A percentile compares a stretch with the other conserved stretches of the same genome.
Conservation (phyloP, 2,329 filamentous ascomycete species). For the Aspergillus pseudoviridinutans region DNA sequence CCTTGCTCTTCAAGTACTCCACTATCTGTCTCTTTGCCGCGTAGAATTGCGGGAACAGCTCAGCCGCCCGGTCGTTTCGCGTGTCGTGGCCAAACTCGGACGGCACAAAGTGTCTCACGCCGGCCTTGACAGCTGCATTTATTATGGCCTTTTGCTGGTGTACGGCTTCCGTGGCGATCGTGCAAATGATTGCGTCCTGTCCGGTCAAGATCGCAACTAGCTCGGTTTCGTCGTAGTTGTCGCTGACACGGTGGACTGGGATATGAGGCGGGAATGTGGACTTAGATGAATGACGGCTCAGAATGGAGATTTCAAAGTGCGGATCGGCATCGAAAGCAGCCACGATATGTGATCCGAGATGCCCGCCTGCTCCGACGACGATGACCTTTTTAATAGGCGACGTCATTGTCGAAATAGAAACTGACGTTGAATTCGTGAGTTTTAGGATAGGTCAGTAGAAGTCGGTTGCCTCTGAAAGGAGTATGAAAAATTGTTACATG, state of each 20-base stretch:
- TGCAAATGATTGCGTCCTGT: not conserved
- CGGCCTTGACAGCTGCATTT: not conserved
- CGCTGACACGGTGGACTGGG: not conserved
- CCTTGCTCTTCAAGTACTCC: not conserved
- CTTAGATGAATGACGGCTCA: not conserved
- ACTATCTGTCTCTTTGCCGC: not conserved
- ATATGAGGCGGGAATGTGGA: not conserved
- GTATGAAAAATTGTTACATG: no score
- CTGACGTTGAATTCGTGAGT: no score
- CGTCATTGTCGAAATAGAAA: no score
- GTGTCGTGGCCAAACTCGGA: not conserved
- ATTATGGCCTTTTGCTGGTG: not conserved
- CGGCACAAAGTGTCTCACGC: not conserved
- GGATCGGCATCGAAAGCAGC: not conserved
- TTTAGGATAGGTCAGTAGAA: no score
- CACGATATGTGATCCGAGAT: not conserved
- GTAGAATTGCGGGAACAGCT: not conserved
- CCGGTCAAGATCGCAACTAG: not conserved
- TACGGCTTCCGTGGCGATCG: not conserved
- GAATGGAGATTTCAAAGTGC: not conserved
- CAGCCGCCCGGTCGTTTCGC: not conserved
- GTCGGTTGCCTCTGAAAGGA: no score
- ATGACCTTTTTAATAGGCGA: not conserved
- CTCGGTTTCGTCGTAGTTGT: not conserved
- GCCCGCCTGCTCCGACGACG: not conserved